Evolutionary conservation across 495 filamentous ascomycete species (phyloP), one percentile per base, ranked within the genome.

Genomic region (Penicillium arizonense): DNA sequence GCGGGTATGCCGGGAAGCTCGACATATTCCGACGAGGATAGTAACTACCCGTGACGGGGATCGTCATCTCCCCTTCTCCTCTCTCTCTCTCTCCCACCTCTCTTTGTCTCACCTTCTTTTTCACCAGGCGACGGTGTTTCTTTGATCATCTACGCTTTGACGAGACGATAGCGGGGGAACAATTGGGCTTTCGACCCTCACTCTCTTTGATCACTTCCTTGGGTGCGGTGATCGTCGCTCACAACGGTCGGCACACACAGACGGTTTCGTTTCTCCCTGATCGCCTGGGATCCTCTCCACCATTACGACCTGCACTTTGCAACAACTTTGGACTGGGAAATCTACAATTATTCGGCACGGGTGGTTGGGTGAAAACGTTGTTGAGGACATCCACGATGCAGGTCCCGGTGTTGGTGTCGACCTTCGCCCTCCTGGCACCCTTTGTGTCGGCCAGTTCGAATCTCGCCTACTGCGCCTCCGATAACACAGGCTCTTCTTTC

Each of bases 401-500:
- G 34, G 16, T 53, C 34, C 14, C 47, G 12, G 37, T 62, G 13
- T 40, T 57, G 20, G 44, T 59, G 9, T 44, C 53, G 9, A 39
- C 46, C 23, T 33, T 59, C 13, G 53, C 55, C 33, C 38, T 65
- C 20, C 35, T 64, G 50, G 53, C 50, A 43, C 50, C 63, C 14
- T 63, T 55, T 4, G 56, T 50, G 16, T 52, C 51, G 14, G 43
- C 58, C 5, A 50, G 57, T 5, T 60, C 70, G 10, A 44, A 50
- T 11, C 65, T 71, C 23, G 52, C 59, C 18, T 77, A 72, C 53
- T 82, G 79, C 55, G 74, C 80, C 5, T 64, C 53, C 8, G 59
- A 68, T 3, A 81, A 82, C 52, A 82, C 80, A 18, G 77, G 72
- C 24, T 53, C 71, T 14, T 56, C 59, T n/a, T 61, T 41, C 21